phyloP scores from a whole-genome alignment of 352 stramenopile genomes.

The Phytophthora syringae region DNA sequence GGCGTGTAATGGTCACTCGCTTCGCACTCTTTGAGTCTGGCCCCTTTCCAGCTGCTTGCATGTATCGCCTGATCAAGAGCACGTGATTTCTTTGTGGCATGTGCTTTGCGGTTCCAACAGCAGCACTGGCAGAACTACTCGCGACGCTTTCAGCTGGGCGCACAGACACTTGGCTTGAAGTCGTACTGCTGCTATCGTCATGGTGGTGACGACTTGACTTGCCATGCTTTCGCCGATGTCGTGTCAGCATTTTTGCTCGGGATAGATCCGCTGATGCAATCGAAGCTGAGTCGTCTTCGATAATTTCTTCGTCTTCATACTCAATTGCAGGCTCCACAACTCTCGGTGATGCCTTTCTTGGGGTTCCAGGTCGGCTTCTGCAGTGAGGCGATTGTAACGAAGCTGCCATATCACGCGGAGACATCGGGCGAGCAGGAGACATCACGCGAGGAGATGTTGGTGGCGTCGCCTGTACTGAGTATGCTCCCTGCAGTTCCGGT shows the following conservation, averaged over 20 bases:
- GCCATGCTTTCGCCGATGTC: constrained; percentile 26
- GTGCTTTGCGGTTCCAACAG: constrained; percentile 59
- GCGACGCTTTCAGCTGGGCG: constrained; percentile 42
- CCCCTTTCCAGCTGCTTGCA: constrained; percentile 43
- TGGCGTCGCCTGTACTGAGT: constrained; percentile 11
- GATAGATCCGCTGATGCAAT: constrained; percentile 17
- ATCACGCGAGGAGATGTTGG: constrained; percentile 26
- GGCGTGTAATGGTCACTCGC: constrained; percentile 15
- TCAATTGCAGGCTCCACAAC: constrained; percentile 33
- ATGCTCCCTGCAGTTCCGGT: constrained; percentile 3
- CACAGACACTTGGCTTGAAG: constrained; percentile 31
- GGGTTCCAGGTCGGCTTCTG: constrained; percentile 10
- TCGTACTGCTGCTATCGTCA: constrained; percentile 2
- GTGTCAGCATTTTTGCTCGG: constrained; percentile 18
- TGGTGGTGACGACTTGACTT: constrained; percentile 20
- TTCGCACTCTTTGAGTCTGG: constrained; percentile 19
- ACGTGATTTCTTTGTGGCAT: constrained; percentile 59
- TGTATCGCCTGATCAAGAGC: constrained; percentile 63
- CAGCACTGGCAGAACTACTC: constrained; percentile 27
- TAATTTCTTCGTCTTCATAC: constrained; percentile 51
- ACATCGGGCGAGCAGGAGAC: constrained; percentile 28
- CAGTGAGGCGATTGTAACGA: constrained; percentile 15
- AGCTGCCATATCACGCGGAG: constrained; percentile 6
- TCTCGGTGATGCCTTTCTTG: constrained; percentile 9
- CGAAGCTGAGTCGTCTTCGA: constrained; percentile 30